Base-by-base conservation (phyloP, 1,284 basidiomycete species). In the Hymenochaete sp. region DNA sequence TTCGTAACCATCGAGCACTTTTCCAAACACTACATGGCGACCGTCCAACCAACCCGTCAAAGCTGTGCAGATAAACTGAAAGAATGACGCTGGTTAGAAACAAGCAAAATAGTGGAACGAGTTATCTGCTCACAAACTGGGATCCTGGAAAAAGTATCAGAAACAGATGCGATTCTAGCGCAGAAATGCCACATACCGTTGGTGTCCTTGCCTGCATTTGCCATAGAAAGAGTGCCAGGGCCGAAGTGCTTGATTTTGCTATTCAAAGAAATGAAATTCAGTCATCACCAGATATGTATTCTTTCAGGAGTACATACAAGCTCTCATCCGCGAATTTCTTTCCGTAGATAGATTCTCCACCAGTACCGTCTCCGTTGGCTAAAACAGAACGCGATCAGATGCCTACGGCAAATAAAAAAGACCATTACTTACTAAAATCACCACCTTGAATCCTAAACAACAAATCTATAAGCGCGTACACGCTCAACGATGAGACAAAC, bases 211-310 rank as follows among this genome's bases (percentile, higher is more conserved):
- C 83, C 84, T 53, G 92, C 82, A 62, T 96, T 97, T 49, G 93
- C 91, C 92, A 96, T 96, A 10, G 92, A 93, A 52, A 95, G 77
- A 47, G 77, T 72, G 57, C 91, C 92, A 46, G 86, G 78, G 35
- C 75, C 79, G 53, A 86, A 85, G 71, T 96, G 92, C 63, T 79
- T 82, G 62, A 93, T 82, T 74, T 93, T 89, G 72, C 85, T 85
- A 47, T 43, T 39, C 19, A n/a, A 33, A 24, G n/a, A 47, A 7
- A 4, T 31, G 44, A 41, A 25, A 22, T n/a, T 35, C 5, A 35
- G 13, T 5, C 40, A 18, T 33, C 42, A 21, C 7, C 29, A 11
- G 13, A 21, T 29, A 37, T 16, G 5, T 38, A 18, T 8, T 21
- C 10, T 29, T 35, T 18, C 10, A 18, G 24, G 16, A 16, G 24